Evolutionary conservation across 306 rosid species (phyloP).

Genomic region (Castanea mollissima): DNA sequence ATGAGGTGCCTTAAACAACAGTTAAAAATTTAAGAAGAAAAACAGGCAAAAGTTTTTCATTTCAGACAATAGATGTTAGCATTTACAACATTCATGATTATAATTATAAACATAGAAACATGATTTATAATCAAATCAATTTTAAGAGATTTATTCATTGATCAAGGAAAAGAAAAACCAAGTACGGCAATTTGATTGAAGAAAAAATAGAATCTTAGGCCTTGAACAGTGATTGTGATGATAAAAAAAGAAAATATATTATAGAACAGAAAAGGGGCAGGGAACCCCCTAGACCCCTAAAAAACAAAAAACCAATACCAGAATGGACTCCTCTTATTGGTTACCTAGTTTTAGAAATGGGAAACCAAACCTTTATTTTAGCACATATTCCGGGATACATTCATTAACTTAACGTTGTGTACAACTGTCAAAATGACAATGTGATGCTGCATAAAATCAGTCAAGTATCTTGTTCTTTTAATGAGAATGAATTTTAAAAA

Average conservation of each 20-base stretch:
- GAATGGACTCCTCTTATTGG: not conserved
- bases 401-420: not conserved
- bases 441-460: not conserved
- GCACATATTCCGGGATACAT: not conserved
- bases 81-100: not conserved
- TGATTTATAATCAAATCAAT: not conserved
- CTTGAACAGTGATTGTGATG: not conserved
- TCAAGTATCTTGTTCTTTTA: not conserved
- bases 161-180: not conserved
- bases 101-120: not conserved
- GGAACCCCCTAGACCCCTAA: not conserved
- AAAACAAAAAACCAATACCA: not conserved
- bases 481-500: not conserved
- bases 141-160: not conserved
- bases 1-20: not conserved
- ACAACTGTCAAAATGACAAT: not conserved
- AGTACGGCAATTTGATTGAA: not conserved
- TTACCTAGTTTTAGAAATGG: not conserved
- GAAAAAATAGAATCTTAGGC: not conserved
- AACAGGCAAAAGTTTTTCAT: not conserved
- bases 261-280: not conserved
- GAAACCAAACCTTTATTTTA: not conserved
- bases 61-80: not conserved
- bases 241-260: not conserved
- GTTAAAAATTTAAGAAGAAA: not conserved